These are phyloP conservation scores for Fusarium sp. DNA, from an alignment of 2,329 filamentous ascomycete genomes.

Conservation along the genomic window DNA sequence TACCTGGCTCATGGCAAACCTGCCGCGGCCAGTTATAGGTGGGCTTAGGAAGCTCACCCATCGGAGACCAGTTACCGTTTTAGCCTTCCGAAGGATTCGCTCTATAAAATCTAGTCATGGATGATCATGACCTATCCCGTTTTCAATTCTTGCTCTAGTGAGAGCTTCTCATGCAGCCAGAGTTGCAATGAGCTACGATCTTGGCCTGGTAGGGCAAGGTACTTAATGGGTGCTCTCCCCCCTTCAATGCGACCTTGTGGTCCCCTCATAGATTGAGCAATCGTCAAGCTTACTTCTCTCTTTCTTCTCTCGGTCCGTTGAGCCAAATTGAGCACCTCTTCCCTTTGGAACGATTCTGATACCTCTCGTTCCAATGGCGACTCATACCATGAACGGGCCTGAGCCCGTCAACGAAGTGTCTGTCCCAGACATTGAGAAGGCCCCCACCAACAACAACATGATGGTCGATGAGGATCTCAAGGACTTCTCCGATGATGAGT, in stretches of 20 bases:
- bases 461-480: slow-evolving; percentile 1
- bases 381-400: slow-evolving; percentile 10
- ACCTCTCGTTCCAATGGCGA: slow-evolving; percentile 3
- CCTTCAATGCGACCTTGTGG: not conserved
- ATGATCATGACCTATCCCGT: slow-evolving; percentile 16
- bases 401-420: slow-evolving; percentile 12
- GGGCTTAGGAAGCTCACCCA: not conserved
- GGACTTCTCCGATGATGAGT: slow-evolving; percentile 9
- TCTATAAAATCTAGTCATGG: slow-evolving; percentile 5
- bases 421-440: slow-evolving; percentile 21
- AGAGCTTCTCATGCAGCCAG: not conserved
- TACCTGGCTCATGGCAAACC: not conserved
- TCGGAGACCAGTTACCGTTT: not conserved
- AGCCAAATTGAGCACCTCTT: not conserved
- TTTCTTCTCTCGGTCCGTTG: not conserved
- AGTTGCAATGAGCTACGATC: not conserved
- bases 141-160: not conserved
- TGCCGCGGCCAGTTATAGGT: not conserved
- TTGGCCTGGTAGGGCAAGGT: not conserved
- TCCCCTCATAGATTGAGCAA: not conserved
- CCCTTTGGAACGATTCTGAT: not conserved
- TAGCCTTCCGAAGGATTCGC: slow-evolving; percentile 1
- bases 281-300: not conserved
- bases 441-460: slow-evolving; percentile 8
- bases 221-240: slow-evolving; percentile 12